Evolutionary conservation across 2,329 filamentous ascomycete genomes (phyloP).

Genomic region (Biscogniauxia marginata): DNA sequence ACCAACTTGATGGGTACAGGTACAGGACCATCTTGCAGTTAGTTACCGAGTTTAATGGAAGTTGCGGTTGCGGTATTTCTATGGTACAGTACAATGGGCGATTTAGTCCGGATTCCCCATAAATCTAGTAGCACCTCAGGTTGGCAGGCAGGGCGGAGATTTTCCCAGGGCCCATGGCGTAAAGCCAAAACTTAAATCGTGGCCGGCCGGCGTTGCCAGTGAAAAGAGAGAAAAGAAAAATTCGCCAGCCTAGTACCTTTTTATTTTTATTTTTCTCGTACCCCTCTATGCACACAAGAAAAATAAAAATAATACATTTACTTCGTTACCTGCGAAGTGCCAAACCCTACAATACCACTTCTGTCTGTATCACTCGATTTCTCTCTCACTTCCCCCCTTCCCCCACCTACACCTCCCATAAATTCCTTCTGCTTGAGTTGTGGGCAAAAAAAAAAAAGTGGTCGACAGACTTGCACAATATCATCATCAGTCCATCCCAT

Average conservation of each 20-base stretch:
- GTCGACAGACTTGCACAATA: not conserved
- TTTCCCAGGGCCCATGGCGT: not conserved
- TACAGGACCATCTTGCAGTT: not conserved
- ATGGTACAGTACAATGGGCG: not conserved
- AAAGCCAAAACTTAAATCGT: not conserved
- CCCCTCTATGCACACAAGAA: conserved; percentile 9
- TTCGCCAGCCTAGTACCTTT: conserved; percentile 3
- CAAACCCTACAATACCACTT: conserved; percentile 16
- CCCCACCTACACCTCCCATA: conserved; percentile 1
- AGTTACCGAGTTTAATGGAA: not conserved
- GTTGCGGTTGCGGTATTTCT: not conserved
- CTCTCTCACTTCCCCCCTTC: conserved; percentile 3
- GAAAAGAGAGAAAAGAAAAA: conserved; percentile 11
- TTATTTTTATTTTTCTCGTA: not conserved
- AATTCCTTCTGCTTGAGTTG: not conserved
- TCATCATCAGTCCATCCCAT: not conserved
- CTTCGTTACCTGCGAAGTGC: conserved; percentile 20
- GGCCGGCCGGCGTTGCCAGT: conserved; percentile 1
- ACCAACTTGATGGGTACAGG: too few relatives aligned
- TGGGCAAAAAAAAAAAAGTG: not conserved
- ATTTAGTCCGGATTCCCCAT: not conserved
- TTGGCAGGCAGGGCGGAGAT: not conserved
- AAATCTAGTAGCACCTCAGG: not conserved
- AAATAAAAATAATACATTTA: conserved; percentile 13
- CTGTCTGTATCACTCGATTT: conserved; percentile 8